Percentiles rank a stretch among this genome's conserved stretches.
Evolutionary conservation across 441 rosid species (phyloP).

Genomic region (Isatis lusitanica): DNA sequence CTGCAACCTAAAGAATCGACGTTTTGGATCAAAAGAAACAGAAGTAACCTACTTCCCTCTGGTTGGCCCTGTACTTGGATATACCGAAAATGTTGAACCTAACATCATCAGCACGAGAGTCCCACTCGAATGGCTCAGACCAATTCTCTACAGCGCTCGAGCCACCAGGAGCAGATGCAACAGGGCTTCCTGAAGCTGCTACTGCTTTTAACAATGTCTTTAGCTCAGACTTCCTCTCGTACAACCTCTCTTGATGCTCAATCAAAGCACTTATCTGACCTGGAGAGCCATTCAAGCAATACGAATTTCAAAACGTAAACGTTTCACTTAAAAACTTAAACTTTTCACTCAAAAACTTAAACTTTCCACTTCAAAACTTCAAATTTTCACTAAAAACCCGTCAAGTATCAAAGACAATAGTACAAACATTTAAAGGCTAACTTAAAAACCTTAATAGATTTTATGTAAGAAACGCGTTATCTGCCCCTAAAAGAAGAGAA

Average conservation of each 20-base stretch:
- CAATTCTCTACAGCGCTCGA: constrained; percentile 51
- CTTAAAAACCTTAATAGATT: neutral
- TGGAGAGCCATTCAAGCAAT: constrained; percentile 25
- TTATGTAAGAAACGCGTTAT: neutral
- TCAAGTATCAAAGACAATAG: neutral
- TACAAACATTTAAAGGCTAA: neutral
- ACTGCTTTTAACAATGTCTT: constrained; percentile 60
- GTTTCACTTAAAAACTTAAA: neutral
- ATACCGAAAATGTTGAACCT: constrained; percentile 89
- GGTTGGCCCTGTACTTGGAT: constrained; percentile 78
- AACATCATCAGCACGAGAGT: constrained; percentile 70
- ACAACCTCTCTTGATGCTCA: constrained; percentile 71
- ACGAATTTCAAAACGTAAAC: constrained; percentile 1
- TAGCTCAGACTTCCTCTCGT: constrained; percentile 70
- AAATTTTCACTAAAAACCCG: neutral
- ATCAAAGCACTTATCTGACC: constrained; percentile 69
- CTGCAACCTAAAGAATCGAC: neutral
- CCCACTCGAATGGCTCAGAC: constrained; percentile 85
- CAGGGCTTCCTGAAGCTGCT: constrained; percentile 40
- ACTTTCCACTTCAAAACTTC: neutral
- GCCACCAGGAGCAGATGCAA: constrained; percentile 28
- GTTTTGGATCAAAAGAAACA: neutral
- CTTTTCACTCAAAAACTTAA: neutral
- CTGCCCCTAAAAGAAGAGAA: neutral
- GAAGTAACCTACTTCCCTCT: constrained; percentile 64